Evolutionary conservation across 2,329 filamentous ascomycete species (phyloP), one percentile per base, ranked within the genome.

Genomic region (Epichloe scottii): DNA sequence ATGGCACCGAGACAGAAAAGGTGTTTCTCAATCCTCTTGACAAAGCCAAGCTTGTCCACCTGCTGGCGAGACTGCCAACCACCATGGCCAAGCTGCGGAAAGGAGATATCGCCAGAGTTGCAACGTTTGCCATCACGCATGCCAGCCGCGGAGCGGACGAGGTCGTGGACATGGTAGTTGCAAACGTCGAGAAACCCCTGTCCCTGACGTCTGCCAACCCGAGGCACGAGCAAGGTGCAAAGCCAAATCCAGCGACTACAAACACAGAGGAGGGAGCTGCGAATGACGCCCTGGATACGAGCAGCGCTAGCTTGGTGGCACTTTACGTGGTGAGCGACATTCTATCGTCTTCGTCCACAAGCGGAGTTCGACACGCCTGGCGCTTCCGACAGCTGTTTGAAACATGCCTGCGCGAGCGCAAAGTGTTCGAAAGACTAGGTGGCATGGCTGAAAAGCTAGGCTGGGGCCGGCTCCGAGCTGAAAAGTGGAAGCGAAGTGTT

Each of bases 91-190:
- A 79, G 57, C 73, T 96, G 26, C 79, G 87, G 30, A 88, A 88
- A 61, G 89, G 89, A 3, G 89, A 97, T 61, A 80, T 97, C 44
- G 90, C 89, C 1, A 79, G 89, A 5, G 76, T 96, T 2, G 91
- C 90, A 1, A 79, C 85, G 3, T 96, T 97, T 67, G 90, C 90
- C 12, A 89, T 97, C 51, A 84, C 84, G 2, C 89, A 97, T 63
- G 87, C 89, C 1, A 87, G 85, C 39, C 77, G 82, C 19, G 93
- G 90, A 15, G 86, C 88, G 12, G 87, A 94, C 56, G 93, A 97
- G 69, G 84, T 96, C 37, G 89, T 95, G n/a, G 80, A 91, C 47
- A 80, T 95, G 68, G 82, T 97, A 38, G 78, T 95, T 0, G 76
- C 82, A 1, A 97, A 98, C 60, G 75, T 97, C 35, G 75, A 85